Conservation (phyloP, 129 eudicot genomes). For the Tanacetum coccineum region DNA sequence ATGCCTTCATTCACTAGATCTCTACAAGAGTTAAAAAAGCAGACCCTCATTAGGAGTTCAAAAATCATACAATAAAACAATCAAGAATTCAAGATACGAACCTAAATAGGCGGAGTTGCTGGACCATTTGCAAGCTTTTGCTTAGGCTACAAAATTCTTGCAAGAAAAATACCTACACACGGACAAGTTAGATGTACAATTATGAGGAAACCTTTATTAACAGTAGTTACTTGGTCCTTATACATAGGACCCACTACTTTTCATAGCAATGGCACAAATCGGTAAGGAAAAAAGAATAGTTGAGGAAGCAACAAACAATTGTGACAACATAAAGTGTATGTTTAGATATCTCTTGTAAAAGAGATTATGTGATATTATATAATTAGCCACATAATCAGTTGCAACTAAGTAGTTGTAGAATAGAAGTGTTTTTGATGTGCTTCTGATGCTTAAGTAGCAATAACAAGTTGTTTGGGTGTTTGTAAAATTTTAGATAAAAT, state of each 20-base stretch:
- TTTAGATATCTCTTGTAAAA: neutral
- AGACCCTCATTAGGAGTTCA: slow-evolving; percentile 13
- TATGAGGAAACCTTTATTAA: neutral
- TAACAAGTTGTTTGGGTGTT: neutral
- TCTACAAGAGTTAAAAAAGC: slow-evolving; percentile 41
- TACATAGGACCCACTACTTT: neutral
- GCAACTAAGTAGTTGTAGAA: neutral
- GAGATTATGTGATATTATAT: slow-evolving; percentile 2
- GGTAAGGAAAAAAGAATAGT: neutral
- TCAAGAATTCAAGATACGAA: slow-evolving; percentile 22
- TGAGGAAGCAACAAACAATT: slow-evolving; percentile 13
- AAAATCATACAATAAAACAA: neutral
- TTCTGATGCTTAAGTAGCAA: neutral
- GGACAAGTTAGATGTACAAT: neutral
- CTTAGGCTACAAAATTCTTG: slow-evolving; percentile 80
- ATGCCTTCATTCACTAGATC: slow-evolving; percentile 89
- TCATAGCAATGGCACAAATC: slow-evolving; percentile 3
- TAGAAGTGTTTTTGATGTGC: neutral
- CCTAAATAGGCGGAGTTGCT: slow-evolving; percentile 80
- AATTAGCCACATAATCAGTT: neutral
- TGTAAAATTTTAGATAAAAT: neutral
- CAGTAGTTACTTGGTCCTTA: no score
- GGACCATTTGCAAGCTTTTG: slow-evolving; percentile 89
- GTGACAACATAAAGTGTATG: neutral
- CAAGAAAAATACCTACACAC: slow-evolving; percentile 68